A percentile compares a stretch with the other conserved stretches of the same genome.
Conservation (phyloP, 176 grass and related monocot species). For the Phyllostachys edulis region DNA sequence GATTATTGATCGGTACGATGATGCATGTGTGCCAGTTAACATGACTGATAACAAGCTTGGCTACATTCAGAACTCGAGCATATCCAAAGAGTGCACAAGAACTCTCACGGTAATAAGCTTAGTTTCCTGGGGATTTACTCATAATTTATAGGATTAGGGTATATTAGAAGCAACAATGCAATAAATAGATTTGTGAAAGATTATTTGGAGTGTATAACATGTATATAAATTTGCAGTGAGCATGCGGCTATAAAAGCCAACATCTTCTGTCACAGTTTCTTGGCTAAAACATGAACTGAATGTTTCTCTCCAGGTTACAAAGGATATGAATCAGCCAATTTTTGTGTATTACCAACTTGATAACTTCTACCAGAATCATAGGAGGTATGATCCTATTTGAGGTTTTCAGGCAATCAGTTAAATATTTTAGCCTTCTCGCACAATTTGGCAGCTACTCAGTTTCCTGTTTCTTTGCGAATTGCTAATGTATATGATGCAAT, state of each 20-base stretch:
- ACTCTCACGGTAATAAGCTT: constrained; percentile 56
- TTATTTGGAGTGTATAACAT: background rate
- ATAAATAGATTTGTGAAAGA: background rate
- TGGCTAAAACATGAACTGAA: background rate
- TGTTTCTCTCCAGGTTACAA: constrained; percentile 63
- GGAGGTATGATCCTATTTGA: constrained; percentile 62
- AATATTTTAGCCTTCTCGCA: background rate
- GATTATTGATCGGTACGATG: constrained; percentile 76
- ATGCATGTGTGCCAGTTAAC: constrained; percentile 55
- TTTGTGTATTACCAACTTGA: constrained; percentile 98
- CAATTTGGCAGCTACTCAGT: background rate
- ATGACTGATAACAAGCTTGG: constrained; percentile 63
- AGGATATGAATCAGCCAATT: constrained; percentile 81
- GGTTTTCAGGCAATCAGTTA: constrained; percentile 15
- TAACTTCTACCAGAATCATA: constrained; percentile 99
- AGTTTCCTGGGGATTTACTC: constrained; percentile 10
- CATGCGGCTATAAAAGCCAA: background rate
- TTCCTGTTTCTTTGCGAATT: constrained; percentile 17
- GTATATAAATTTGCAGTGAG: background rate
- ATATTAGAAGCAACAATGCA: constrained; percentile 1
- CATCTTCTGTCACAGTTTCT: background rate
- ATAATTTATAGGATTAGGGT: background rate
- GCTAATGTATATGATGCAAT: background rate
- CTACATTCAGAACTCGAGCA: constrained; percentile 56
- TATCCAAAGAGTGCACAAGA: constrained; percentile 74